Base-by-base conservation (phyloP, 371 early-diverging fungal species). In the Mucor mucedo region DNA sequence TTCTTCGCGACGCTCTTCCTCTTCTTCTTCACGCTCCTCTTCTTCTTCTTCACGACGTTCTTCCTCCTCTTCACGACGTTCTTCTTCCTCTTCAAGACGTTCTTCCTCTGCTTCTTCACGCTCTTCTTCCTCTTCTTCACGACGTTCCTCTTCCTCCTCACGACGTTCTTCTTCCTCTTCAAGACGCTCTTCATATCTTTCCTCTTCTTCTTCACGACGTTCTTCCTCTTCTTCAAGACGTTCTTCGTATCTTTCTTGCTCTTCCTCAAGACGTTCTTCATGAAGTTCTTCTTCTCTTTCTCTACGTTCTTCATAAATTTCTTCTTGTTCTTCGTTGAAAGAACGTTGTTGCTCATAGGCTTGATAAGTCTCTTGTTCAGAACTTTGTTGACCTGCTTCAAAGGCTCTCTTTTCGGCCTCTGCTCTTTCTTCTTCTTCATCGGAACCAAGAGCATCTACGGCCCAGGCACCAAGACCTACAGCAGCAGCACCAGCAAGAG, bases 401-500 rank as follows among this genome's bases (percentile, higher is more conserved):
- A 16, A 35, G 4, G 47, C 38, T 6, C 44, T 32, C 7, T 67
- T 39, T 10, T 61, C 28, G 5, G 38, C 6, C 14, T 60, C 59
- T 29, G 58, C 52, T 33, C 59, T 39, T 21, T 52, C 58, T 48
- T 76, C 70, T 21, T 77, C 68, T 21, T 75, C 58, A 16, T 77
- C 70, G 30, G 73, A 72, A 41, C 71, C 66, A 47, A 68, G 40
- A 48, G 73, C 71, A 54, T 72, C 66, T 4, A 49, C 61, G 4
- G 58, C 74, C 71, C 70, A 80, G 2, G 71, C 52, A 47, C 75
- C 80, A 28, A 76, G 55, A 5, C 76, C 80, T 27, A 76, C 60
- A 28, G 71, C 76, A 7, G 76, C 80, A 50, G 73, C 77, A 55
- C 75, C 80, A 40, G 73, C 78, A 57, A 76, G 56, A 2, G 74